Base-by-base conservation (phyloP, 2,329 filamentous ascomycete species). In the Tolypocladium ophioglossoides region DNA sequence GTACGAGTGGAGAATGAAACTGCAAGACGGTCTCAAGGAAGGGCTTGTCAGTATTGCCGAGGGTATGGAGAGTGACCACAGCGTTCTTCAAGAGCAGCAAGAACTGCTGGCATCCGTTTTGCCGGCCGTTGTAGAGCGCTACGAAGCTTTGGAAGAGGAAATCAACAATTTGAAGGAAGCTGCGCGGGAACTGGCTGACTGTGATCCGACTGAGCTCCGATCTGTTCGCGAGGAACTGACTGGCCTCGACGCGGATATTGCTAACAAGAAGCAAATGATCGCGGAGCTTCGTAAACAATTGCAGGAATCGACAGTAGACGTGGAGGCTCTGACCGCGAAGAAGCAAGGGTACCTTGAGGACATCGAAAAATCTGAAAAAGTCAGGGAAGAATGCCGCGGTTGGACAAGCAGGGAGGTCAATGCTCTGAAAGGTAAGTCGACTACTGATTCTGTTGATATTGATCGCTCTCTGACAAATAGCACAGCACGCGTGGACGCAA, bases 1-100 rank as follows among this genome's bases (percentile, higher is more conserved):
- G 94, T 99, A 99, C 68, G 87, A 92, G 64, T 99, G 94, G 94
- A 86, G 94, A 41, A 92, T 89, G 78, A 92, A 94, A 63, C 79
- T 97, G 27, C 84, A 91, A 54, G 72, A 85, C 58, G 87, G 89
- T 20, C 78, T 99, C 39, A 91, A 87, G 65, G 85, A 90, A 61
- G 91, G 89, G 4, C 79, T 97, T 3, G 70, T 87, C 53, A 84
- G 81, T 57, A 94, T 91, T 55, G 77, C 82, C 1, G 81, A 87
- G 54, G 89, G 86, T 22, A 89, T 99, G 82, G 79, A 83, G 49
- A 73, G 74, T 1, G 94, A 99, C 61, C 83, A 88, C 52, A 74
- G 79, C 53, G 64, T 82, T 2, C 69, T 99, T 9, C 70, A 77
- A 14, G 77, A 84, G 64, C 86, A 91, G 62, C 83, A 91, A 67